Evolutionary conservation across 2,329 filamentous ascomycete genomes (phyloP).

Genomic region (Xylaria sp.): DNA sequence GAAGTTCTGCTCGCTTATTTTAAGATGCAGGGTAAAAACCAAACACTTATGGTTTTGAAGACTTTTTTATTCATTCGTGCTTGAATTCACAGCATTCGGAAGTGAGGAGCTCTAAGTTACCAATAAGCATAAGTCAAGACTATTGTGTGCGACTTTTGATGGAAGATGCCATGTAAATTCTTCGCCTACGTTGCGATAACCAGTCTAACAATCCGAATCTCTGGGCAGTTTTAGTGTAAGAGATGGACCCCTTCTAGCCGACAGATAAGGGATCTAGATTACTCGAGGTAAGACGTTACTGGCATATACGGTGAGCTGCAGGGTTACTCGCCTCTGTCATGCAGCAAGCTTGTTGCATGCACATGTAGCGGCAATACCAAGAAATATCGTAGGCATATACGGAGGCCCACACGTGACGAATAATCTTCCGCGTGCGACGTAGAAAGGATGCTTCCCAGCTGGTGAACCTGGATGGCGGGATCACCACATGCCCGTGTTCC

Average conservation of each 20-base stretch:
- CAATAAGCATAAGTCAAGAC: background rate
- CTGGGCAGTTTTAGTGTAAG: background rate
- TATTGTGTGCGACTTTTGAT: background rate
- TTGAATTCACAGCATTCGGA: background rate
- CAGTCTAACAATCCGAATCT: background rate
- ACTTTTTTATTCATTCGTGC: background rate
- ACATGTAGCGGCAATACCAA: background rate
- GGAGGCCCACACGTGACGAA: background rate
- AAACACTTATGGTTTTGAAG: background rate
- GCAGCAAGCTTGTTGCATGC: background rate
- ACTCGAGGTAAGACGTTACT: background rate
- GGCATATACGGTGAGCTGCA: slow-evolving; percentile 16
- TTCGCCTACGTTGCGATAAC: background rate
- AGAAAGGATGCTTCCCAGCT: background rate
- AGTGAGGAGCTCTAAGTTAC: background rate
- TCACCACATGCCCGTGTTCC: background rate
- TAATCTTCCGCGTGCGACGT: background rate
- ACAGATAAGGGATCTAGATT: background rate
- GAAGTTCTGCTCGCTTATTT: background rate
- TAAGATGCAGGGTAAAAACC: background rate
- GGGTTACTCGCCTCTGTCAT: slow-evolving; percentile 9
- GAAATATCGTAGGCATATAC: background rate
- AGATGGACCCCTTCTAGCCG: background rate
- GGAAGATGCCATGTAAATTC: background rate
- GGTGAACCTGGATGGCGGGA: background rate